phyloP scores from a whole-genome alignment of 2,329 filamentous ascomycete species.

The Aspergillus felis region DNA sequence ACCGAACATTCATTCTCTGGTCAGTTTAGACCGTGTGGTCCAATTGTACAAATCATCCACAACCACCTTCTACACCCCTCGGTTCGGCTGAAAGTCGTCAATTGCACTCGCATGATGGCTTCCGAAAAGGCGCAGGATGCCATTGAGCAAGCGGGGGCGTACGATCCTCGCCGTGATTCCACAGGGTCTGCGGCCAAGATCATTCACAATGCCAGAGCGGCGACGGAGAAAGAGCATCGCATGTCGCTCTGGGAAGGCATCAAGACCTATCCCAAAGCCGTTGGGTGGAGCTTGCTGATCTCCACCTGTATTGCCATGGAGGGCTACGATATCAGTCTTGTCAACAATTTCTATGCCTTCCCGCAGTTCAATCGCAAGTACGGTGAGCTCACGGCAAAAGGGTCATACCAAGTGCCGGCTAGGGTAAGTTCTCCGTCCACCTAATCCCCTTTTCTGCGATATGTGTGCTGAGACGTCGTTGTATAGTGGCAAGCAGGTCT shows the following conservation, averaged over 20 bases:
- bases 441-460: background rate
- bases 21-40: background rate
- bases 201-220: slow-evolving; percentile 40
- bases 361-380: slow-evolving; percentile 41
- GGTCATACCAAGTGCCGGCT: slow-evolving; percentile 38
- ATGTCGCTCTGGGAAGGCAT: slow-evolving; percentile 75
- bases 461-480: slow-evolving; percentile 12
- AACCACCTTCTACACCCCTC: background rate
- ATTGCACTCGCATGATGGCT: slow-evolving; percentile 18
- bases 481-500: slow-evolving; percentile 44
- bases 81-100: background rate
- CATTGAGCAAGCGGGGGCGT: slow-evolving; percentile 21
- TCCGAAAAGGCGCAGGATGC: slow-evolving; percentile 26
- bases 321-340: slow-evolving; percentile 76
- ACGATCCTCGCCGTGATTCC: slow-evolving; percentile 12
- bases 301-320: slow-evolving; percentile 93
- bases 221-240: slow-evolving; percentile 49
- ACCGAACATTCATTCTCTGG: background rate
- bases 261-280: slow-evolving; percentile 79
- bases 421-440: slow-evolving; percentile 24
- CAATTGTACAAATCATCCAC: background rate
- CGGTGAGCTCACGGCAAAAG: slow-evolving; percentile 29
- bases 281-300: slow-evolving; percentile 77
- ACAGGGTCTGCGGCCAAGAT: slow-evolving; percentile 29
- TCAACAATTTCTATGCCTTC: slow-evolving; percentile 71